Conservation (phyloP, 305 asterid species). For the Salvia sclarea region DNA sequence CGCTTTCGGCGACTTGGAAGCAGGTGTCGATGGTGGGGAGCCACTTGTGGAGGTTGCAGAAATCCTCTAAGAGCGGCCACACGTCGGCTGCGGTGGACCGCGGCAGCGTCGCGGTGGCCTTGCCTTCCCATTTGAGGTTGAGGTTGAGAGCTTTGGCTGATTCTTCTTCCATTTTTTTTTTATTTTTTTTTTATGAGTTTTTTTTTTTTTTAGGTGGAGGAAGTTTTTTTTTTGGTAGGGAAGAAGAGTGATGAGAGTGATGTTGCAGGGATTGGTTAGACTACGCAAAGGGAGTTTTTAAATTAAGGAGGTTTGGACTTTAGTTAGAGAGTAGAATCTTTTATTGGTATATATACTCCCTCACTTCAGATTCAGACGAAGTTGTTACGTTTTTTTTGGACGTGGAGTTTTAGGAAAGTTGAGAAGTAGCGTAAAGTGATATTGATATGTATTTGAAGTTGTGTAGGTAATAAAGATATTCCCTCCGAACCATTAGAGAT, state of each 20-base stretch:
- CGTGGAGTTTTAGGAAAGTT: too few species aligned
- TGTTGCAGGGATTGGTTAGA: neutral
- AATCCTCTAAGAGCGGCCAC: slow-evolving; percentile 72
- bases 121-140: slow-evolving; percentile 65
- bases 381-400: too few species aligned
- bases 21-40: slow-evolving; percentile 66
- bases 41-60: slow-evolving; percentile 58
- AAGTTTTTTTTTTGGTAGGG: neutral
- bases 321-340: too few species aligned
- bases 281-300: neutral
- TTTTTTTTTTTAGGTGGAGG: too few species aligned
- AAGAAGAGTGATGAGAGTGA: neutral
- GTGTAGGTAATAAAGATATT: too few species aligned
- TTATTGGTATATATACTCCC: too few species aligned
- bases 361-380: too few species aligned
- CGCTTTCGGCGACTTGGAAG: slow-evolving; percentile 32
- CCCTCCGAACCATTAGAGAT: too few species aligned
- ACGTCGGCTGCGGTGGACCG: slow-evolving; percentile 43
- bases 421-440: too few species aligned
- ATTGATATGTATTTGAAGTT: too few species aligned
- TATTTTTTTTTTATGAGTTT: neutral
- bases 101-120: slow-evolving; percentile 43
- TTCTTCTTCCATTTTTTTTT: slow-evolving; percentile 28
- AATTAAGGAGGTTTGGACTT: neutral
- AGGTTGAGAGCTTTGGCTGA: too few species aligned